These are phyloP conservation scores for Debaryomyces nepalensis DNA, from an alignment of 1,139 yeast genomes.

Conservation along the genomic window DNA sequence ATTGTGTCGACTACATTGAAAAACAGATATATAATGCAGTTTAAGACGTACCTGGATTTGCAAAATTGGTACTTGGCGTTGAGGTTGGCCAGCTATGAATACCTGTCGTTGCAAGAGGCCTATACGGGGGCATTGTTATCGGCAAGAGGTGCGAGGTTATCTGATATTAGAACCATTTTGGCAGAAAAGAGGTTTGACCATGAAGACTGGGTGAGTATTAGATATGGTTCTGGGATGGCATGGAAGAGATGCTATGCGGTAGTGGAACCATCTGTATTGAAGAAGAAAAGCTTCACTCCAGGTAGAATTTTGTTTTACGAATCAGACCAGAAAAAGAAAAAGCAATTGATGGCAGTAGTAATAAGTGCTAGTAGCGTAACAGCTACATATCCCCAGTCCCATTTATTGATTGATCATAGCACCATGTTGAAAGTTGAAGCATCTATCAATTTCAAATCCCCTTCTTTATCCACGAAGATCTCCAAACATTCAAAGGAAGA, in stretches of 20 bases:
- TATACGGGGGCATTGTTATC: slow-evolving; percentile 93
- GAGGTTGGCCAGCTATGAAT: slow-evolving; percentile 78
- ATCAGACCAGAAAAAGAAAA: slow-evolving; percentile 70
- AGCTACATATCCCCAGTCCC: slow-evolving; percentile 91
- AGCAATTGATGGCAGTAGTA: slow-evolving; percentile 79
- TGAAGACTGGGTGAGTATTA: slow-evolving; percentile 93
- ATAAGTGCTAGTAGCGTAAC: slow-evolving; percentile 73
- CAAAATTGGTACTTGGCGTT: slow-evolving; percentile 79
- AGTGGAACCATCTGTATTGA: slow-evolving; percentile 67
- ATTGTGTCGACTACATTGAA: slow-evolving; percentile 89
- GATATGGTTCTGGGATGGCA: slow-evolving; percentile 97
- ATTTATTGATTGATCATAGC: slow-evolving; percentile 77
- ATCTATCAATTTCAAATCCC: slow-evolving; percentile 63
- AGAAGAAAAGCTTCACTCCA: slow-evolving; percentile 49
- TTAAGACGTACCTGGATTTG: slow-evolving; percentile 60
- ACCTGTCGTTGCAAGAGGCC: slow-evolving; percentile 84
- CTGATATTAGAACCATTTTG: slow-evolving; percentile 83
- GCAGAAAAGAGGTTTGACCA: slow-evolving; percentile 85
- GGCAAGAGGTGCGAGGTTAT: slow-evolving; percentile 82
- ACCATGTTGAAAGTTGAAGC: slow-evolving; percentile 92
- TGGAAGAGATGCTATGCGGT: slow-evolving; percentile 96
- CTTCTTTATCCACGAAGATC: slow-evolving; percentile 37
- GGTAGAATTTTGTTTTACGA: slow-evolving; percentile 69
- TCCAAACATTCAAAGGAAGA: slow-evolving; percentile 52
- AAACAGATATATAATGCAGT: slow-evolving; percentile 83